These are phyloP conservation scores for Kazachstania bromeliacearum DNA, from an alignment of 805 yeast species.

Conservation along the genomic window DNA sequence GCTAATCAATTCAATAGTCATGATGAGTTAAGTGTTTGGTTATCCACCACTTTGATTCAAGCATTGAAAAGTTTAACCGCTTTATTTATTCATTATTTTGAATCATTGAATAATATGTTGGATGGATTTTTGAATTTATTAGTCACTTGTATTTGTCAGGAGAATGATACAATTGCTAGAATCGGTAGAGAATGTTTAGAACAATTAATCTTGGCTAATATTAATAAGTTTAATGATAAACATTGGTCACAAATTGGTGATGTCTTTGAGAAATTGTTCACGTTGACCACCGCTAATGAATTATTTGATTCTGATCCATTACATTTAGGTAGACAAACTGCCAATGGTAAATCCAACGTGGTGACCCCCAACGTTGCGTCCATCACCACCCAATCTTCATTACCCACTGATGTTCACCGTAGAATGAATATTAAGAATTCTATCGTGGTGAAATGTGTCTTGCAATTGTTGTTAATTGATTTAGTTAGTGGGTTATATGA, in stretches of 20 bases:
- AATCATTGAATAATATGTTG: conserved; percentile 59
- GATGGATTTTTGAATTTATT: conserved; percentile 71
- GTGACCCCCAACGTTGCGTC: conserved; percentile 28
- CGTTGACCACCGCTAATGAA: conserved; percentile 77
- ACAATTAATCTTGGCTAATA: conserved; percentile 69
- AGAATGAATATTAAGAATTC: conserved; percentile 49
- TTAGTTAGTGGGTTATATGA: conserved; percentile 73
- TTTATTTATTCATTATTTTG: conserved; percentile 74
- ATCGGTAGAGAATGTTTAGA: conserved; percentile 88
- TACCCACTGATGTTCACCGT: conserved; percentile 1
- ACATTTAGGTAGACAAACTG: conserved; percentile 23
- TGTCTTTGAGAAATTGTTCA: conserved; percentile 63
- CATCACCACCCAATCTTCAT: not conserved
- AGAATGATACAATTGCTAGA: conserved; percentile 91
- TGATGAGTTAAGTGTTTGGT: conserved; percentile 91
- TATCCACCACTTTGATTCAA: conserved; percentile 91
- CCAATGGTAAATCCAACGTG: conserved; percentile 8
- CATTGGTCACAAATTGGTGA: conserved; percentile 71
- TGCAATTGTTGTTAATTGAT: conserved; percentile 84
- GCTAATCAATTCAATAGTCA: conserved; percentile 55
- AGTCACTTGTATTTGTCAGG: conserved; percentile 88
- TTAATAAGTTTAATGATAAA: conserved; percentile 44
- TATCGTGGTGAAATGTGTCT: conserved; percentile 84
- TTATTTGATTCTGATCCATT: conserved; percentile 49
- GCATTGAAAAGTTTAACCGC: conserved; percentile 84